Evolutionary conservation across 805 yeast species (phyloP), one percentile per base, ranked within the genome.

Genomic region (Saccharomycopsis fermentans): DNA sequence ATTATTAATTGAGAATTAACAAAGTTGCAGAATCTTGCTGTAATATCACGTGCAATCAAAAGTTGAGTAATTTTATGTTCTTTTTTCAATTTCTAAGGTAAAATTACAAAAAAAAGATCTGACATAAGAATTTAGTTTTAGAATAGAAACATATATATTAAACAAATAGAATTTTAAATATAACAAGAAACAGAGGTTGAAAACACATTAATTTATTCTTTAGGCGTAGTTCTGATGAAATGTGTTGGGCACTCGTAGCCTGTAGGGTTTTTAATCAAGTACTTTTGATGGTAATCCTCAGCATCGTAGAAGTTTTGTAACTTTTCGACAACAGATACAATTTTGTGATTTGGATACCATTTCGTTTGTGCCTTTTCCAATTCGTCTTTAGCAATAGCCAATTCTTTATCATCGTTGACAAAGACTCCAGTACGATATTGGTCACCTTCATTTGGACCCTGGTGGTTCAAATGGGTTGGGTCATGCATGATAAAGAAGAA

Each of bases 211-310:
- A 40, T 40, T 51, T 52, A 57, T 19, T 27, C 55, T 27, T 62
- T 62, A 47, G 63, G 64, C 2, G 55, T 11, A 6, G 62, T 59
- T 73, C 98, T 83, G 57, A 88, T 69, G 65, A 79, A 90, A 68
- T 92, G 98, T 3, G 92, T 83, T 21, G 96, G 92, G 69, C 98
- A 92, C 60, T 87, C 88, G 70, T 91, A 90, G 4, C 97, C 97
- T 4, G 74, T 71, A 2, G 97, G 96, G 69, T 92, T 90, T 66
- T 81, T 83, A 58, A 78, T 77, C 65, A 92, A 75, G 69, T 94
- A 92, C 62, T 78, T 67, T 69, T 92, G 98, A 70, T 92, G 99
- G 70, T 91, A 92, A 39, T 84, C 91, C 71, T 92, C 99, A n/a
- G 97, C 98, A 68, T 91, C 97, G 75, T 84, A 86, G 77, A 88